A percentile compares a stretch with the other conserved stretches of the same genome.
Evolutionary conservation across 805 yeast genomes (phyloP).

Genomic region (Ogataea pilisensis): DNA sequence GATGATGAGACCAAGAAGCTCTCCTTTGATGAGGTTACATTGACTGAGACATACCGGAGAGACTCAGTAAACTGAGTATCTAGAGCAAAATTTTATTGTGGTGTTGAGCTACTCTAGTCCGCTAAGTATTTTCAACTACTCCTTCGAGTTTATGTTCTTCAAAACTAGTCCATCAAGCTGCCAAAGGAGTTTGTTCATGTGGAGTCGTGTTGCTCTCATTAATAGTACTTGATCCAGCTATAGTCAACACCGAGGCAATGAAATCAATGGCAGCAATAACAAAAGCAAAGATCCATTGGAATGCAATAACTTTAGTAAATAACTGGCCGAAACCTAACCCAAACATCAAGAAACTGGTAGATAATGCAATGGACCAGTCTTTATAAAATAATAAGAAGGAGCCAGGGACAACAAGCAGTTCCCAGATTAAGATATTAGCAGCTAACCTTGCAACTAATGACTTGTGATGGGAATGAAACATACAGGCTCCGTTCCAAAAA

Average conservation of each 20-base stretch:
- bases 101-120: no score
- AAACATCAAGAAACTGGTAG: conserved; percentile 52
- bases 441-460: conserved; percentile 56
- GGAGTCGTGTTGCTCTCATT: conserved; percentile 9
- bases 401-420: conserved; percentile 62
- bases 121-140: no score
- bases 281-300: conserved; percentile 85
- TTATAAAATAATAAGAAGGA: conserved; percentile 52
- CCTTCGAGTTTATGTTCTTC: no score
- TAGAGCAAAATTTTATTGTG: no score
- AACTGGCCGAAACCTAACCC: conserved; percentile 72
- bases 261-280: conserved; percentile 56
- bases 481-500: conserved; percentile 83
- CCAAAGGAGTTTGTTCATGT: conserved; percentile 33
- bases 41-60: no score
- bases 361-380: conserved; percentile 69
- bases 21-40: no score
- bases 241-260: conserved; percentile 44
- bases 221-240: conserved; percentile 33
- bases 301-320: conserved; percentile 62
- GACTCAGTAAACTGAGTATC: no score
- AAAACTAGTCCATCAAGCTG: no score
- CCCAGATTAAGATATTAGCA: conserved; percentile 77
- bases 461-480: conserved; percentile 56
- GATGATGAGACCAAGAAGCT: no score